Conservation (phyloP, 768 basidiomycete species). For the Lentinus brumalis region DNA sequence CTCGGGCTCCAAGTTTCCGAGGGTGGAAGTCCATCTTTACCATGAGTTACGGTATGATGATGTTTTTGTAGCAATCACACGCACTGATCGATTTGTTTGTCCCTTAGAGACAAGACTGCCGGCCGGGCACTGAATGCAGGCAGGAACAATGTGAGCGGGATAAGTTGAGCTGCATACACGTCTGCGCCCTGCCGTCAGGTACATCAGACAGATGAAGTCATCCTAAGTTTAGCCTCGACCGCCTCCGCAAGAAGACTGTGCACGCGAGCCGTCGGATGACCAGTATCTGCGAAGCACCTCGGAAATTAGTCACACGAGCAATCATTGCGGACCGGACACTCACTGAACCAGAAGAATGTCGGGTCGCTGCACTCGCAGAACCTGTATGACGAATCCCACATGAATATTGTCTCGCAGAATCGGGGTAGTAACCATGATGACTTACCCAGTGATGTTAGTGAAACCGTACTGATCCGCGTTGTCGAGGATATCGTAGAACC, state of each 20-base stretch:
- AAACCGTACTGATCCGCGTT: conserved; percentile 44
- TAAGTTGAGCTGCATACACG: background rate
- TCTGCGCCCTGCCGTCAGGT: background rate
- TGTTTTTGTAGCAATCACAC: too few relatives aligned
- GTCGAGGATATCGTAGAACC: conserved; percentile 50
- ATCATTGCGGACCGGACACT: conserved; percentile 24
- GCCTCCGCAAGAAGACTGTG: conserved; percentile 48
- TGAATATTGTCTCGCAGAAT: conserved; percentile 22
- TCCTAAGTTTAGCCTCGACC: conserved; percentile 37
- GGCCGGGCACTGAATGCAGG: too few relatives aligned
- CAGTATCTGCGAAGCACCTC: conserved; percentile 38
- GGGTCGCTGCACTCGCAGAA: conserved; percentile 51
- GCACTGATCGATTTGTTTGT: too few relatives aligned
- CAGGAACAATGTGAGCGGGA: too few relatives aligned
- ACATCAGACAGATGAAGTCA: background rate
- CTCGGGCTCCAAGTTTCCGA: too few relatives aligned
- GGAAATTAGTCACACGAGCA: background rate
- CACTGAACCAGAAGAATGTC: conserved; percentile 55
- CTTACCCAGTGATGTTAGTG: conserved; percentile 43
- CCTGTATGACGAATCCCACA: conserved; percentile 24
- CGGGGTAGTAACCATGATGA: too few relatives aligned
- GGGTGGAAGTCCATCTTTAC: too few relatives aligned
- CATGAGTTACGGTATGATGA: too few relatives aligned
- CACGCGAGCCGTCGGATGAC: conserved; percentile 51
- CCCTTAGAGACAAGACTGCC: too few relatives aligned